phyloP scores from a whole-genome alignment of 768 basidiomycete species.

The Mycena alexandri region DNA sequence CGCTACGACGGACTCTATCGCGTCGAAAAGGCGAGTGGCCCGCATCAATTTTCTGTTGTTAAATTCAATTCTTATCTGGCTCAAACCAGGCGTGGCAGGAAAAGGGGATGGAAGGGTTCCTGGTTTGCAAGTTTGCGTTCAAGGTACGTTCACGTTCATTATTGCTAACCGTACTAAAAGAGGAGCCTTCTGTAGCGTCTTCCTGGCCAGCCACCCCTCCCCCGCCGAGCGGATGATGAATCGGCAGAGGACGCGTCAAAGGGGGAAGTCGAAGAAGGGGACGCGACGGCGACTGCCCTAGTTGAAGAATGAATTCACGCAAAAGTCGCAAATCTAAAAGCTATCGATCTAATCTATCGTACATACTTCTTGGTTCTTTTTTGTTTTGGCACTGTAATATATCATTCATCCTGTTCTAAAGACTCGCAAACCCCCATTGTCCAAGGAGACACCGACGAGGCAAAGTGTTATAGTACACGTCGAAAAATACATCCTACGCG shows the following conservation, averaged over 20 bases:
- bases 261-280: slow-evolving; percentile 35
- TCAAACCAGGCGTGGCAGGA: slow-evolving; percentile 76
- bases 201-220: slow-evolving; percentile 66
- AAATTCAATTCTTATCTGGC: not conserved
- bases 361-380: too few species aligned
- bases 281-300: slow-evolving; percentile 20
- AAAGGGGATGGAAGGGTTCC: slow-evolving; percentile 76
- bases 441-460: too few species aligned
- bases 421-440: too few species aligned
- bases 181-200: slow-evolving; percentile 58
- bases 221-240: slow-evolving; percentile 44
- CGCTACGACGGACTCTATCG: slow-evolving; percentile 92
- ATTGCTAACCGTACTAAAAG: not conserved
- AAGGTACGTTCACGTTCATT: slow-evolving; percentile 60
- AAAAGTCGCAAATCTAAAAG: too few species aligned
- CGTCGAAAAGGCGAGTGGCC: slow-evolving; percentile 71
- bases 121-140: slow-evolving; percentile 90
- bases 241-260: slow-evolving; percentile 28
- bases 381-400: too few species aligned
- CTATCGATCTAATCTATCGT: too few species aligned
- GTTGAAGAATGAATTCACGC: slow-evolving; percentile 5
- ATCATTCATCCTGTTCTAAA: too few species aligned
- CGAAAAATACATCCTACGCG: too few species aligned
- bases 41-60: not conserved
- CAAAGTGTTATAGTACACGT: too few species aligned